Evolutionary conservation across 2,329 filamentous ascomycete genomes (phyloP).

Genomic region (Cladosporium oxysporum): DNA sequence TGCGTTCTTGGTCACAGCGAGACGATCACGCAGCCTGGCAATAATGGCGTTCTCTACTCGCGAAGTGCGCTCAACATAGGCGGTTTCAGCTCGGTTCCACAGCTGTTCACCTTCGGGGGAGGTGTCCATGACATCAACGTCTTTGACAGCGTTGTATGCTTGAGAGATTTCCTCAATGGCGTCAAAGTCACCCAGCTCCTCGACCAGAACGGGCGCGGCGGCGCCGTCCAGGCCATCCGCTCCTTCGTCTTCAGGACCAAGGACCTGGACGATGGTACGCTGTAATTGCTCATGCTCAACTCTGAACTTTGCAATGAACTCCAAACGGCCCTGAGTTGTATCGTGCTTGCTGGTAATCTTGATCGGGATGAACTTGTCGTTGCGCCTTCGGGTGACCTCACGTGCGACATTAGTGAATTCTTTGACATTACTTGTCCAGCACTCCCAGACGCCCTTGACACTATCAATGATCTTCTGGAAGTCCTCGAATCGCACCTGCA

Average conservation of each 20-base stretch:
- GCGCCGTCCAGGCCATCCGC: constrained; percentile 57
- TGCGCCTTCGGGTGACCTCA: constrained; percentile 87
- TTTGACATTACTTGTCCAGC: constrained; percentile 95
- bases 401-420: constrained; percentile 97
- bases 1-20: constrained; percentile 93
- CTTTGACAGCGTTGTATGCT: constrained; percentile 89
- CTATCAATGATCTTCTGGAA: constrained; percentile 84
- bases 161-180: constrained; percentile 94
- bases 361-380: constrained; percentile 98
- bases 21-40: constrained; percentile 82
- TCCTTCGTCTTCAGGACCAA: constrained; percentile 64
- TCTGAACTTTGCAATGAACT: constrained; percentile 91
- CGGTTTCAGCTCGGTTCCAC: constrained; percentile 92
- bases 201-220: constrained; percentile 71
- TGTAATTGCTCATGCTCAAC: constrained; percentile 98
- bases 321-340: constrained; percentile 84
- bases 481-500: constrained; percentile 89
- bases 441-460: constrained; percentile 81
- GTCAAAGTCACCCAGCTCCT: constrained; percentile 96
- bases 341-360: constrained; percentile 88
- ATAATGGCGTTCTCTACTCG: constrained; percentile 99
- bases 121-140: constrained; percentile 93
- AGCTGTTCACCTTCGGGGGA: constrained; percentile 83
- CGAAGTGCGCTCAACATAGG: constrained; percentile 96
- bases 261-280: constrained; percentile 93